Base-by-base conservation (phyloP, 768 basidiomycete species). In the Tephrocybe sp. region DNA sequence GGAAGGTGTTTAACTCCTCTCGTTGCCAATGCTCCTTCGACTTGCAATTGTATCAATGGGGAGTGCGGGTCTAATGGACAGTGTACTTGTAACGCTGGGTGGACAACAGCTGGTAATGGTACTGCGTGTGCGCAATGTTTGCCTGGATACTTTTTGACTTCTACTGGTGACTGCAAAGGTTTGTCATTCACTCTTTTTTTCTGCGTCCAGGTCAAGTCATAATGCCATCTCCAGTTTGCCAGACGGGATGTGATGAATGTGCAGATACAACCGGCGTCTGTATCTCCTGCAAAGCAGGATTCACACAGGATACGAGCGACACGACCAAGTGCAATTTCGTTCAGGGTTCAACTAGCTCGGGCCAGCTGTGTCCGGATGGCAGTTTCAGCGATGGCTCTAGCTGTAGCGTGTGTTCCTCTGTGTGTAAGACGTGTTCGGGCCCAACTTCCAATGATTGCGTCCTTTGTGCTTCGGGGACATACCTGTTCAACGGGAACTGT, bases 11-110 rank as follows among this genome's bases (percentile, higher is more conserved):
- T 89, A 50, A 65, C 69, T 9, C 65, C 79, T 3, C 60, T 68
- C 23, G 70, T 80, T 23, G 62, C 67, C 32, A 80, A 84, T 56
- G 70, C 75, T 2, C 80, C 87, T 2, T 76, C 80, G 32, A 77
- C 76, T 1, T 96, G 92, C 68, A 87, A 91, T 60, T 96, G 92
- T 61, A 55, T 85, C 44, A 94, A 94, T 59, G 92, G 92, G 2
- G 66, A 80, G 39, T 96, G 92, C 65, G 77, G 77, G 1, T 56
- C 77, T 0, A 77, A 79, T 49, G 84, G 87, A 0, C 80, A 85
- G 54, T 93, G 92, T 60, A 66, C 77, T 4, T 95, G 92, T 63
- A 84, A 85, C 57, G 63, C 82, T 0, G 92, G 92, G 0, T 95
- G 87, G 86, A 80, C 79, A 1, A 78, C 79, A 0, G 83, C 76